These are phyloP conservation scores for Alternaria panax DNA, from an alignment of 2,329 filamentous ascomycete species.

Conservation along the genomic window DNA sequence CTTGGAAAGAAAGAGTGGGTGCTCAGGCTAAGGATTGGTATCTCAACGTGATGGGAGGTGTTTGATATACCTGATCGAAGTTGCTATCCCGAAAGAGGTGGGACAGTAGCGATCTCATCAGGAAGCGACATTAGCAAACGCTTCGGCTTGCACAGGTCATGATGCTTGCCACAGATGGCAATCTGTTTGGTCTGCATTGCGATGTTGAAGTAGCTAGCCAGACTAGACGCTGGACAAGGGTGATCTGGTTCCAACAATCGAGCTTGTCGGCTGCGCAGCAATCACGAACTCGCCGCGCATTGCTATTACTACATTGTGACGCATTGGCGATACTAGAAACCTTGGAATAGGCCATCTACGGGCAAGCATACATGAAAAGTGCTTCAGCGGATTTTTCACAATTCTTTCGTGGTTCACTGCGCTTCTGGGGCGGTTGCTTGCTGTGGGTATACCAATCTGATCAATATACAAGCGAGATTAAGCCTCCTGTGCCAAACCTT, in stretches of 20 bases:
- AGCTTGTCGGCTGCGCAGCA: neutral
- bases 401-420: neutral
- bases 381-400: neutral
- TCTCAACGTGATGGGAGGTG: neutral
- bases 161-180: neutral
- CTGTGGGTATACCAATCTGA: neutral
- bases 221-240: neutral
- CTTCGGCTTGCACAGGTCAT: neutral
- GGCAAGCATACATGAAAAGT: neutral
- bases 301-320: neutral
- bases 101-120: neutral
- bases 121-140: neutral
- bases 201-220: neutral
- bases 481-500: neutral
- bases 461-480: neutral
- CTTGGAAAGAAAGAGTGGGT: neutral
- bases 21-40: neutral
- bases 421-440: neutral
- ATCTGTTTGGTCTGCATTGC: neutral
- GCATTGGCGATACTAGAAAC: neutral
- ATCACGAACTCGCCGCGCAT: neutral
- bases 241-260: neutral
- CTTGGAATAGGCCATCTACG: neutral
- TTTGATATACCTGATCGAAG: neutral
- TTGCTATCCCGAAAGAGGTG: neutral